These are phyloP conservation scores for Microstroma glucosiphilum DNA, from an alignment of 1,284 basidiomycete species.

Conservation along the genomic window DNA sequence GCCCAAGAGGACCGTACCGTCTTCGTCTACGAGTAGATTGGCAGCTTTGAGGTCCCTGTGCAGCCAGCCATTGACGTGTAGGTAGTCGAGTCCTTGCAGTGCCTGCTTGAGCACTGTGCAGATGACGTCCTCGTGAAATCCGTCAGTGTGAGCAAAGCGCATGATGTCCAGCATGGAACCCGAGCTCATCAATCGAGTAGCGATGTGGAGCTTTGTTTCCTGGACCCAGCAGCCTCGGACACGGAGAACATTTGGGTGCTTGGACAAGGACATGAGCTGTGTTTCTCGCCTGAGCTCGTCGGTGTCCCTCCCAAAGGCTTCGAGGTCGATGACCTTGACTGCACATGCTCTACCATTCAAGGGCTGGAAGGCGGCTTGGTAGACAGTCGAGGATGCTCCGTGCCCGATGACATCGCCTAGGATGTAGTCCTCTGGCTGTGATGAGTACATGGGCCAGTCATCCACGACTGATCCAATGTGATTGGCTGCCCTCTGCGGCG, in stretches of 20 bases:
- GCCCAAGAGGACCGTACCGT: slow-evolving; percentile 75
- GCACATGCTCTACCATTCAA: slow-evolving; percentile 59
- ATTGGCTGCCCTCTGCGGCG: slow-evolving; percentile 17
- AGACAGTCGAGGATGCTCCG: slow-evolving; percentile 79
- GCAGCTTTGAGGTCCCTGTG: slow-evolving; percentile 60
- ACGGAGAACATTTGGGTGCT: slow-evolving; percentile 81
- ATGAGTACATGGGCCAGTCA: slow-evolving; percentile 57
- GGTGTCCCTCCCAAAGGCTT: slow-evolving; percentile 56
- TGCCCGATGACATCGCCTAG: slow-evolving; percentile 54
- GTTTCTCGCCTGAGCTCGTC: slow-evolving; percentile 68
- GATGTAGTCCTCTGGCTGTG: slow-evolving; percentile 37
- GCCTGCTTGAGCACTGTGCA: slow-evolving; percentile 76
- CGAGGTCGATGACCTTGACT: slow-evolving; percentile 80
- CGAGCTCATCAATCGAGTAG: slow-evolving; percentile 79
- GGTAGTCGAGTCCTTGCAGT: slow-evolving; percentile 74
- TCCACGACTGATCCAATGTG: slow-evolving; percentile 74
- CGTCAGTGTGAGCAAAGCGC: slow-evolving; percentile 73
- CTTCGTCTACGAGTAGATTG: slow-evolving; percentile 62
- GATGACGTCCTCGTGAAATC: slow-evolving; percentile 77
- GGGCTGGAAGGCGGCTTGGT: slow-evolving; percentile 64
- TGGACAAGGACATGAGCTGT: slow-evolving; percentile 83
- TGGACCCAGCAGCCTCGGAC: slow-evolving; percentile 82
- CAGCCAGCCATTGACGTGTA: slow-evolving; percentile 81
- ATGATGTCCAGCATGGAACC: slow-evolving; percentile 80
- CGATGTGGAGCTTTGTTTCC: slow-evolving; percentile 75